A percentile compares a stretch with the other conserved stretches of the same genome.
Evolutionary conservation across 495 filamentous ascomycete species (phyloP).

Genomic region (Hypoxylon fragiforme): DNA sequence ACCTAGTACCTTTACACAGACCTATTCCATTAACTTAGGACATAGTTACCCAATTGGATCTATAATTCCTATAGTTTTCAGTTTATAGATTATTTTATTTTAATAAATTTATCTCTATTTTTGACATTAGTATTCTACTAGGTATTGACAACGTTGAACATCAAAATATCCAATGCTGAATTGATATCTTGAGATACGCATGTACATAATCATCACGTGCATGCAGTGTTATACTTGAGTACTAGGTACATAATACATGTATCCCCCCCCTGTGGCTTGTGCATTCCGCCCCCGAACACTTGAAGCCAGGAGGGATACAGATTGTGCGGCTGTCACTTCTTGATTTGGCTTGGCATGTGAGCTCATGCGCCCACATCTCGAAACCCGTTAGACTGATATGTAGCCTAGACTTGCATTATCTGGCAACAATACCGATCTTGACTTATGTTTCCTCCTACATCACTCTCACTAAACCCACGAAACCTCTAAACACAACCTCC

Average conservation of each 20-base stretch:
- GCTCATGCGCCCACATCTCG: slow-evolving; percentile 24
- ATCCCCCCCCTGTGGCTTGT: not conserved
- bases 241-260: not conserved
- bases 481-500: not conserved
- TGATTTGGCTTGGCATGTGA: slow-evolving; percentile 21
- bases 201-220: slow-evolving; percentile 18
- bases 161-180: too few species aligned
- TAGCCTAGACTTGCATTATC: slow-evolving; percentile 34
- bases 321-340: slow-evolving; percentile 26
- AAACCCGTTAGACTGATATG: slow-evolving; percentile 14
- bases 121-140: too few species aligned
- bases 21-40: slow-evolving; percentile 9
- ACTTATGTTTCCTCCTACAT: slow-evolving; percentile 5
- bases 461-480: not conserved
- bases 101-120: too few species aligned
- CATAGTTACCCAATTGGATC: too few species aligned
- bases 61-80: too few species aligned
- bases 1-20: not conserved
- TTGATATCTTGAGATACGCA: too few species aligned
- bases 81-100: too few species aligned
- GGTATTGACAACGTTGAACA: too few species aligned
- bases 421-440: slow-evolving; percentile 38
- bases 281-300: not conserved
- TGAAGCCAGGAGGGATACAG: slow-evolving; percentile 12
- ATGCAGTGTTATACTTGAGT: not conserved